Evolutionary conservation across 495 filamentous ascomycete species (phyloP), one percentile per base, ranked within the genome.

Genomic region (Annulohypoxylon maeteangense): DNA sequence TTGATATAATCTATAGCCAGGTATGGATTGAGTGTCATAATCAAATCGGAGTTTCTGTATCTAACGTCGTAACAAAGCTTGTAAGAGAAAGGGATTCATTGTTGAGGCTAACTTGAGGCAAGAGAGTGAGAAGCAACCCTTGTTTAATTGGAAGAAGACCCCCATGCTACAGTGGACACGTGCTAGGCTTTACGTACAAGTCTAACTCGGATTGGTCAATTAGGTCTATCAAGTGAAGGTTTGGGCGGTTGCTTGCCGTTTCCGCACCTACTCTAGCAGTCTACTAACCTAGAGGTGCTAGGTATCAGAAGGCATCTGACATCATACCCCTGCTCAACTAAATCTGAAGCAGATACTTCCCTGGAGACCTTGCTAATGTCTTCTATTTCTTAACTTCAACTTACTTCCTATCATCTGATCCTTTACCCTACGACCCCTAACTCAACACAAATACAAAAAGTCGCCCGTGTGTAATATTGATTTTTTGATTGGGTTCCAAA

Each of bases 401-500:
- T 27, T 50, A 51, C 47, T n/a, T n/a, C n/a, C 47, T 51, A 27
- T 27, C 12, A n/a, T 51, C 47, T 14, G 0, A 51, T 54, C 31
- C n/a, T 54, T 54, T 29, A 1, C 34, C n/a, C 5, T n/a, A 54
- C 50, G 29, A 54, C 14, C 14, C 14, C 50, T 23, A 16, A 34
- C 20, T 54, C 50, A n/a, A n/a, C 29, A 54, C 23, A 51, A 29
- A 29, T 1, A n/a, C 23, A 16, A 51, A 29, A 6, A 29, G 2
- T 25, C 23, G 40, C 47, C 23, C 47, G 23, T 51, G 23, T 14
- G 22, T 27, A 48, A 51, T 61, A 62, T 55, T 45, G 47, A 29
- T 54, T 32, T 54, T 53, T 64, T 55, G 47, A 57, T 65, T 64
- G 44, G 40, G 47, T 31, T 42, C 34, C 25, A 48, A 7, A 22